Conservation (phyloP, 1,284 basidiomycete species). For the Porodaedalea pini region DNA sequence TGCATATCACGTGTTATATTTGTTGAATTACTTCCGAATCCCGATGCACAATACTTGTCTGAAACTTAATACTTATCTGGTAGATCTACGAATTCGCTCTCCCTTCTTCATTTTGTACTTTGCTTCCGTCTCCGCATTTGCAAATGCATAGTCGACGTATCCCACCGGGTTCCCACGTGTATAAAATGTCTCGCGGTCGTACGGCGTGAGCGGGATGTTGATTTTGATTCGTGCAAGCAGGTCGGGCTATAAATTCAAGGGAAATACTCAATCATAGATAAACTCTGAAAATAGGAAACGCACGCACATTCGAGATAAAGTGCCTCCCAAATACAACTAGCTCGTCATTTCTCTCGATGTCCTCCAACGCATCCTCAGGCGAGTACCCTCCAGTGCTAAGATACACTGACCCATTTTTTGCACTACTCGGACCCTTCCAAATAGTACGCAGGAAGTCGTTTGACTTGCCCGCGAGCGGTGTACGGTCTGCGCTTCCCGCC, state of each 20-base stretch:
- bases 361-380: slow-evolving; percentile 28
- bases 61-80: neutral
- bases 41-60: too few relatives aligned
- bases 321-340: slow-evolving; percentile 45
- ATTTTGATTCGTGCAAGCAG: slow-evolving; percentile 19
- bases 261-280: neutral
- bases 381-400: too few relatives aligned
- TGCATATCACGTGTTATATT: too few relatives aligned
- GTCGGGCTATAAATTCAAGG: slow-evolving; percentile 16
- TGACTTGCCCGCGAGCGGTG: slow-evolving; percentile 27
- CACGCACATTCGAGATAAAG: slow-evolving; percentile 45
- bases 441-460: slow-evolving; percentile 37
- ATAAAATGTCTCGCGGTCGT: slow-evolving; percentile 21
- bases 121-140: slow-evolving; percentile 12
- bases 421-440: slow-evolving; percentile 35
- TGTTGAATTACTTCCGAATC: too few relatives aligned
- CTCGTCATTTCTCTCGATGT: slow-evolving; percentile 32
- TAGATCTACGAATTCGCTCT: neutral
- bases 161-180: slow-evolving; percentile 8
- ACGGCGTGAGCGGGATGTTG: slow-evolving; percentile 16
- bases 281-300: neutral
- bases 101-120: neutral
- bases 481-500: slow-evolving; percentile 19
- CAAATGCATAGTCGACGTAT: slow-evolving; percentile 20
- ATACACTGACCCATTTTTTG: too few relatives aligned